These are phyloP conservation scores for Phytopythium helicoides DNA, from an alignment of 352 stramenopile genomes.

Conservation along the genomic window DNA sequence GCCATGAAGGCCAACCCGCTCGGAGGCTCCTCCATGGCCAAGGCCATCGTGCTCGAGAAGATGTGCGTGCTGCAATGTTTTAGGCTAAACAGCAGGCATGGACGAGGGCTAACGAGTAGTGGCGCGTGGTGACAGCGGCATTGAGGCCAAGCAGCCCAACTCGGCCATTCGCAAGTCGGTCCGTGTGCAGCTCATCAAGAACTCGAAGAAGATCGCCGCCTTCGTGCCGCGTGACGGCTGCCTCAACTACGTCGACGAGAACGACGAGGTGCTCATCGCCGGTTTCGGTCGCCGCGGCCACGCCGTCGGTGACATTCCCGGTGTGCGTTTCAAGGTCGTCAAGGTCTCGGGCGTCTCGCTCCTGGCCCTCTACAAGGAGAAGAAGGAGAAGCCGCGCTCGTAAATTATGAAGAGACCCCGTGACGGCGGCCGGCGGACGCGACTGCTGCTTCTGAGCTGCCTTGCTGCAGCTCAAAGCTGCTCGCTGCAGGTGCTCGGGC, in stretches of 20 bases:
- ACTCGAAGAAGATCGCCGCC: constrained; percentile 99
- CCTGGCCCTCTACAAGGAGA: constrained; percentile 99
- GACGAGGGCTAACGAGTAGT: constrained; percentile 3
- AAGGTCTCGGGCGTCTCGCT: constrained; percentile 99
- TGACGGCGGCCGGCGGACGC: background rate
- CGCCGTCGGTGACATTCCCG: constrained; percentile 99
- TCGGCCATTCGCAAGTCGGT: constrained; percentile 99
- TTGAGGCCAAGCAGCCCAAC: constrained; percentile 99
- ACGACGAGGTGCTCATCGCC: constrained; percentile 99
- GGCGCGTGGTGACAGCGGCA: constrained; percentile 72
- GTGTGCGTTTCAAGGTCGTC: constrained; percentile 99
- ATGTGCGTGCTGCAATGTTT: constrained; percentile 93
- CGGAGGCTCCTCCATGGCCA: constrained; percentile 99
- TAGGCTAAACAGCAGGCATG: background rate
- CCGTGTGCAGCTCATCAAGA: constrained; percentile 99
- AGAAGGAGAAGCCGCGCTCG: constrained; percentile 99
- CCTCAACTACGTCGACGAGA: constrained; percentile 99
- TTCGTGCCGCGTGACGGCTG: constrained; percentile 99
- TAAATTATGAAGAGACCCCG: constrained; percentile 64
- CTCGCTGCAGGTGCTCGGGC: background rate
- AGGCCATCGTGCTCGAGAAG: constrained; percentile 99
- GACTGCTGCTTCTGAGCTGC: background rate
- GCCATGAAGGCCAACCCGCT: constrained; percentile 99
- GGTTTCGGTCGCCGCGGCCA: constrained; percentile 99
- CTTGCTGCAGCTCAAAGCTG: background rate